A percentile compares a stretch with the other conserved stretches of the same genome.
These are phyloP conservation scores for Sphagnum tenellum DNA, from an alignment of 225 moss, liverwort and hornwort species.

Conservation along the genomic window DNA sequence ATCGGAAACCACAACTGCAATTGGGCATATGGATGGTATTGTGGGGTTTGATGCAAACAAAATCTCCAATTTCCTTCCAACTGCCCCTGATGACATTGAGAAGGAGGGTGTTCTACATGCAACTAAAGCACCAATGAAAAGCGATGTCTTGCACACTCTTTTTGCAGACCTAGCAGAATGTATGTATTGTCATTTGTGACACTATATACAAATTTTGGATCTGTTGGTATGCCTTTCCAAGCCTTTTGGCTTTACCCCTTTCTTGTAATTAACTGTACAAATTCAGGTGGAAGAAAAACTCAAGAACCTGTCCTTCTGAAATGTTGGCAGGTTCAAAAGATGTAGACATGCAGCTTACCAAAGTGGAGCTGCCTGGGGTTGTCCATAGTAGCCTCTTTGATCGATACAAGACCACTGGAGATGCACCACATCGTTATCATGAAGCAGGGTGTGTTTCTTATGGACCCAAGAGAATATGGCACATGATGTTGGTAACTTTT, in stretches of 20 bases:
- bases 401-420: constrained; percentile 24
- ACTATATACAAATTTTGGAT: too few relatives aligned
- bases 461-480: too few relatives aligned
- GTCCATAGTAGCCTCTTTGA: constrained; percentile 40
- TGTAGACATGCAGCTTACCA: constrained; percentile 17
- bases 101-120: constrained; percentile 12
- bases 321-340: constrained; percentile 15
- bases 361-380: constrained; percentile 31
- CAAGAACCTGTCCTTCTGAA: too few relatives aligned
- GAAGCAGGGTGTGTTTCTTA: constrained; percentile 38
- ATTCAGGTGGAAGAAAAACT: too few relatives aligned
- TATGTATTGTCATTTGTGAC: constrained; percentile 7
- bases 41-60: too few relatives aligned
- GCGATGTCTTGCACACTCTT: constrained; percentile 15
- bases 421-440: constrained; percentile 28
- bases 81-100: constrained; percentile 1
- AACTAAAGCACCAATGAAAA: constrained; percentile 6
- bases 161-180: constrained; percentile 36
- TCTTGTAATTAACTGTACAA: too few relatives aligned
- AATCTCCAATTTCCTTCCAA: too few relatives aligned
- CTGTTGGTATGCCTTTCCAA: too few relatives aligned
- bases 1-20: constrained; percentile 7
- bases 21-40: neutral
- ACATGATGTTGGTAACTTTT: too few relatives aligned
- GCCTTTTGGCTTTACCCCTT: too few relatives aligned